A percentile compares a stretch with the other conserved stretches of the same genome.
phyloP scores from a whole-genome alignment of 495 filamentous ascomycete species.

The Thozetella sp. region DNA sequence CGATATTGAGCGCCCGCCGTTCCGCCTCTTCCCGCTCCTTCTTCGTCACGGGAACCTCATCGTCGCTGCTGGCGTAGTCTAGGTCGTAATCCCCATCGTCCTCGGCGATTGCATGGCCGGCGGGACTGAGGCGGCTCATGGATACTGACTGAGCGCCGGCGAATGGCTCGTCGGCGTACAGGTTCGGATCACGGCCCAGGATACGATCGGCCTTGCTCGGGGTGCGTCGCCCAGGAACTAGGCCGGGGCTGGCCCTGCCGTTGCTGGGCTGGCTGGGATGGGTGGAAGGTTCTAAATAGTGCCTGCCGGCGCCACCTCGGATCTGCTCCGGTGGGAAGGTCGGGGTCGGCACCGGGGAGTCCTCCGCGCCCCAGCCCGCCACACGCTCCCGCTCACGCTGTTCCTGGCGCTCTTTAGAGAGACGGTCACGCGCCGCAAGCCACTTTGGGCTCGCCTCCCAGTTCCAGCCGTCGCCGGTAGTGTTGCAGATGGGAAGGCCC shows the following conservation, averaged over 20 bases:
- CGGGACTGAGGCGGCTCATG: conserved; percentile 38
- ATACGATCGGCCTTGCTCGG: conserved; percentile 53
- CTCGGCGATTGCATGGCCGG: conserved; percentile 30
- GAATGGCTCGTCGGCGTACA: conserved; percentile 39
- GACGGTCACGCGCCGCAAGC: conserved; percentile 63
- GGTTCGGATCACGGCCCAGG: conserved; percentile 47
- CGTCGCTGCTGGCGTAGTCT: conserved; percentile 4
- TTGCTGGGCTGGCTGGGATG: background rate
- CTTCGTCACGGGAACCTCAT: background rate
- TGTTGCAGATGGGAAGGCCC: conserved; percentile 80
- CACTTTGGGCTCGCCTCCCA: conserved; percentile 85
- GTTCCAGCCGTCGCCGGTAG: conserved; percentile 88
- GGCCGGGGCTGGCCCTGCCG: conserved; percentile 3
- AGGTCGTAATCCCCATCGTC: conserved; percentile 20
- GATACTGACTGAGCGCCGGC: conserved; percentile 28
- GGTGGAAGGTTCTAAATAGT: conserved; percentile 20
- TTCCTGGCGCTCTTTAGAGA: conserved; percentile 59
- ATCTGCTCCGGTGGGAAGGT: conserved; percentile 9
- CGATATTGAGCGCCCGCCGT: conserved; percentile 35
- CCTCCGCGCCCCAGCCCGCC: conserved; percentile 54
- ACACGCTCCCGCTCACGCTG: conserved; percentile 57
- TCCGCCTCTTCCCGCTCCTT: conserved; percentile 28
- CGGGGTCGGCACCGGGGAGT: conserved; percentile 15
- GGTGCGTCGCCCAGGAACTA: conserved; percentile 16
- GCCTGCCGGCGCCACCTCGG: conserved; percentile 26